Conservation (phyloP, 2,329 filamentous ascomycete genomes). For the Acephala macrosclerotiorum region DNA sequence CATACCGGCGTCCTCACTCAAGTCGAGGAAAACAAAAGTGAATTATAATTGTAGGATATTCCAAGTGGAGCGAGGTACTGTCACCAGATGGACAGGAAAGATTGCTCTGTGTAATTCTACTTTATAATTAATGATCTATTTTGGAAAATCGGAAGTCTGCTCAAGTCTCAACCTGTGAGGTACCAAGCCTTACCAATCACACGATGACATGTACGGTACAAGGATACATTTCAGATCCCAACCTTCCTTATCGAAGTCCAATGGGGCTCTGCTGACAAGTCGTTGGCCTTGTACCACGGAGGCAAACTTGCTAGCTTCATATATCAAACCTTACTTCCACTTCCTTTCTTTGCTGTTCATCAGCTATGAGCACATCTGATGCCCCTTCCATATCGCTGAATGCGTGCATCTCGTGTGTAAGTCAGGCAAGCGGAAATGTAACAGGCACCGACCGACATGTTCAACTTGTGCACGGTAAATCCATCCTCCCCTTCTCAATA, state of each 20-base stretch:
- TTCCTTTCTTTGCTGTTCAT: not conserved
- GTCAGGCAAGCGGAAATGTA: slow-evolving; percentile 25
- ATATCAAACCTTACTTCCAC: not conserved
- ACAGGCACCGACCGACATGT: slow-evolving; percentile 18
- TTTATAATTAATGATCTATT: not conserved
- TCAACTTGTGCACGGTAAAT: slow-evolving; percentile 22
- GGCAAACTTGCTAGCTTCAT: not conserved
- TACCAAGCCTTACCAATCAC: slow-evolving; percentile 2
- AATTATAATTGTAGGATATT: slow-evolving; percentile 14
- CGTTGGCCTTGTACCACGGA: not conserved
- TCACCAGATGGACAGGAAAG: not conserved
- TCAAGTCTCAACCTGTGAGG: not conserved
- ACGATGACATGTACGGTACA: not conserved
- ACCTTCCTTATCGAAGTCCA: not conserved
- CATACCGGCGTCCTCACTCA: slow-evolving; percentile 29
- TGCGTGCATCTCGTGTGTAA: slow-evolving; percentile 22
- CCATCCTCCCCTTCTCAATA: not conserved
- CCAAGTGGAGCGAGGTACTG: not conserved
- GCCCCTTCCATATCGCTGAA: slow-evolving; percentile 7
- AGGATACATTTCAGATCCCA: not conserved
- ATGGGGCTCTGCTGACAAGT: not conserved
- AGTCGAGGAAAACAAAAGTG: slow-evolving; percentile 24
- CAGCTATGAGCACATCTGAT: not conserved
- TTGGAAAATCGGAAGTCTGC: not conserved
- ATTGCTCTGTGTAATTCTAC: not conserved